Base-by-base conservation (phyloP, 2,329 filamentous ascomycete genomes). In the Coleophoma cylindrospora region DNA sequence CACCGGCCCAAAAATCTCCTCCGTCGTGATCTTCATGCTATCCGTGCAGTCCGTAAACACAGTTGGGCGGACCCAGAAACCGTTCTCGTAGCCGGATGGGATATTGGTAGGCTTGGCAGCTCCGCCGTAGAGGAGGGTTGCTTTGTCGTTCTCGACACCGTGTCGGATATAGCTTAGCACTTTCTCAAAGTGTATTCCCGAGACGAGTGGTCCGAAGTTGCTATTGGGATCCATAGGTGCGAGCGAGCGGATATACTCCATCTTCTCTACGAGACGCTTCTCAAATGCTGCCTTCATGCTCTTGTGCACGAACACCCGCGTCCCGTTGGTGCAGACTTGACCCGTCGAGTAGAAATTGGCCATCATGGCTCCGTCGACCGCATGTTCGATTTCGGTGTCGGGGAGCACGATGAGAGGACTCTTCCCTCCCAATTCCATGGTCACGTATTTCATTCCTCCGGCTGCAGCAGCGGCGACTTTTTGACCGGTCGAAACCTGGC, bases 241-340 rank as follows among this genome's bases (percentile, higher is more conserved):
- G 21, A 91, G 89, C 1, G 87, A 74, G 37, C 90, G 84, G 45
- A 91, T 74, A 58, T 80, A 76, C 53, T 74, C 61, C 68, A 95
- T 86, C 63, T 89, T 89, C 54, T 85, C 77, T 2, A 91, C 63
- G 1, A 95, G 71, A 0, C 73, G 71, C 59, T 76, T 73, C 66
- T 95, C 89, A 57, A 95, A 91, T 0, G 72, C 74, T 13, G 70
- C 50, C 64, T 91, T 83, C 66, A 90, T 76, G 36, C 70, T 65
- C 34, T 75, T 70, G 0, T 87, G 89, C 3, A 96, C 78, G 65
- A 95, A 95, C 34, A 95, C 90, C 11, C 91, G 79, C 1, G 91
- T 95, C 45, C 91, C 91, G 66, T 95, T 95, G 46, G 91, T 95
- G 77, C 91, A 96, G 46, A 95, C 90, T 69, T 96, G 91, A 32